These are phyloP conservation scores for Aspergillus floridensis DNA, from an alignment of 2,329 filamentous ascomycete genomes.

Conservation along the genomic window DNA sequence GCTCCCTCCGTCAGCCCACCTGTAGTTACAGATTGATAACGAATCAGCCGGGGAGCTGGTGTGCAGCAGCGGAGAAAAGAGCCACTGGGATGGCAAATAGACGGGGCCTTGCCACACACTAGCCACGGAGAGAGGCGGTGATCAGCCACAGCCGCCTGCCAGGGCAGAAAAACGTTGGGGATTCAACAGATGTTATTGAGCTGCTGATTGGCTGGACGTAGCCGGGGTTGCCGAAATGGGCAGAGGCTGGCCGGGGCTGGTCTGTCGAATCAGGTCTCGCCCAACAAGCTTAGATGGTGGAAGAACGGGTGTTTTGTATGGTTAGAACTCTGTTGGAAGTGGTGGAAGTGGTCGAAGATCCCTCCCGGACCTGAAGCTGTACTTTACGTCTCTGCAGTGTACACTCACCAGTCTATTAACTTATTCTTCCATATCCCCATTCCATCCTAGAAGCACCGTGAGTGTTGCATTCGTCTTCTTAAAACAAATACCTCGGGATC, in stretches of 20 bases:
- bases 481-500: slow-evolving; percentile 26
- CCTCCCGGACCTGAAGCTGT: no score
- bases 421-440: neutral
- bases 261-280: slow-evolving; percentile 16
- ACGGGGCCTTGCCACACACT: neutral
- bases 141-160: slow-evolving; percentile 10
- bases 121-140: neutral
- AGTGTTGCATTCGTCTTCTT: neutral
- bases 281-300: slow-evolving; percentile 18
- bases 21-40: neutral
- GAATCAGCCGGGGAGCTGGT: neutral
- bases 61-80: slow-evolving; percentile 1
- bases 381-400: neutral
- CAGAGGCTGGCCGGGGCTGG: slow-evolving; percentile 7
- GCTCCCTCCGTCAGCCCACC: neutral
- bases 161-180: slow-evolving; percentile 32
- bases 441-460: neutral
- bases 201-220: slow-evolving; percentile 11
- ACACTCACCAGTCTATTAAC: neutral
- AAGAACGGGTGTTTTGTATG: slow-evolving; percentile 4
- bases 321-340: slow-evolving; percentile 1
- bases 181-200: slow-evolving; percentile 26
- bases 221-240: slow-evolving; percentile 10
- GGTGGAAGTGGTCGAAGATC: no score
- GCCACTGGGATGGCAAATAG: neutral